Base-by-base conservation (phyloP, 1,139 yeast genomes). In the Yarrowia galli region DNA sequence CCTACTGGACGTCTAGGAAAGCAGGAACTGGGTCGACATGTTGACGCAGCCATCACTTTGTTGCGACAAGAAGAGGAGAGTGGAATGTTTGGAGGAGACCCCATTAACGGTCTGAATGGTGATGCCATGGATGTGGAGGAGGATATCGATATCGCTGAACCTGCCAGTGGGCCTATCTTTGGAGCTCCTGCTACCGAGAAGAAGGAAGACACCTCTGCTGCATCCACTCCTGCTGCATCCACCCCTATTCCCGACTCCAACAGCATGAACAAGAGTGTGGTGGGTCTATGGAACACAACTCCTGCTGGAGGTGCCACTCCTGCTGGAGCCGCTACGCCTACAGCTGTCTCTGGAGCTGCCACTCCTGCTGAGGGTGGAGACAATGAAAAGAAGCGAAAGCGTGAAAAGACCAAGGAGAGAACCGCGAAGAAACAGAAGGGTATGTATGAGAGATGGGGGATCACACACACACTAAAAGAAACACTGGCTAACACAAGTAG, bases 261-360 rank as follows among this genome's bases (percentile, higher is more conserved):
- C 73, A 81, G 85, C 4, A 83, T 91, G 79, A 93, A 93, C 76
- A 91, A 88, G 74, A 86, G 89, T 32, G 89, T 92, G 1, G 89
- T 89, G 0, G 83, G 87, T 20, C 78, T 87, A 66, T 92, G 97
- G 98, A 83, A 82, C 67, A 73, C 58, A 6, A 40, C 58, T 16
- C 67, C 64, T 43, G 61, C 63, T 25, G 67, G 25, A 54, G 68
- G 35, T n/a, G 49, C 63, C 20, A 53, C 63, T 45, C 46, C 69
- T 15, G 45, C 40, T 28, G 32, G 32, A 28, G 32, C 32, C 32
- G 32, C 63, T 25, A 43, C 63, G 38, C 40, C 69, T 15, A 43
- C 40, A 3, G 56, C 61, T 18, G 23, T 64, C 12, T 51, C 42
- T 23, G 61, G 61, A 25, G 61, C 61, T 13, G 61, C 61, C 15